Evolutionary conservation across 2,329 filamentous ascomycete genomes (phyloP).

Genomic region (Atkinsonella hypoxylon): DNA sequence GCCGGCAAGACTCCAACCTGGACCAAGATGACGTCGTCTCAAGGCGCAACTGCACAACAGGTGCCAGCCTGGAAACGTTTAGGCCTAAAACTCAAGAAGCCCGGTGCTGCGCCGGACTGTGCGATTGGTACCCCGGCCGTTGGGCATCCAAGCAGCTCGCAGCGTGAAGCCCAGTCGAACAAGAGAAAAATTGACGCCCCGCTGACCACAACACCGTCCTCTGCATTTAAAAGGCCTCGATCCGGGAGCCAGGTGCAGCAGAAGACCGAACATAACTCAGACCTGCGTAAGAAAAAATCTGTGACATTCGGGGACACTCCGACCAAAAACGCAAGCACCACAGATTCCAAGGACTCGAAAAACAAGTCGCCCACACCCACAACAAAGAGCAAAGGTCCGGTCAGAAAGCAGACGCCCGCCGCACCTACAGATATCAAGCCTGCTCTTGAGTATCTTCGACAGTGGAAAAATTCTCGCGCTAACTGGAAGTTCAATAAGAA

Average conservation of each 20-base stretch:
- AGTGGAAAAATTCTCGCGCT: slow-evolving; percentile 58
- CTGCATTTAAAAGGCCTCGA: slow-evolving; percentile 23
- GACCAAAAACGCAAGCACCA: slow-evolving; percentile 20
- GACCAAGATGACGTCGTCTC: slow-evolving; percentile 30
- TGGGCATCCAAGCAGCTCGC: slow-evolving; percentile 26
- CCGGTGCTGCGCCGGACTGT: slow-evolving; percentile 20
- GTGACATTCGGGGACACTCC: slow-evolving; percentile 36
- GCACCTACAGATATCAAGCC: slow-evolving; percentile 38
- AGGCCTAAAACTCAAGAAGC: slow-evolving; percentile 48
- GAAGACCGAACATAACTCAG: slow-evolving; percentile 14
- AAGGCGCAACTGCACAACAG: slow-evolving; percentile 31
- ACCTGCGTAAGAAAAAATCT: slow-evolving; percentile 31
- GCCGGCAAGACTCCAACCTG: neutral
- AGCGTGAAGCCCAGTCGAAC: slow-evolving; percentile 18
- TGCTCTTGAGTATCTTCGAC: slow-evolving; percentile 63
- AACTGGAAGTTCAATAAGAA: slow-evolving; percentile 97
- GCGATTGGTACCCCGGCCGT: slow-evolving; percentile 19
- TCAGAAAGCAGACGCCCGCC: slow-evolving; percentile 27
- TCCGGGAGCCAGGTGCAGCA: slow-evolving; percentile 14
- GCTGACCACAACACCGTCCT: slow-evolving; percentile 17
- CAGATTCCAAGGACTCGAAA: slow-evolving; percentile 10
- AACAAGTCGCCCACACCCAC: slow-evolving; percentile 22
- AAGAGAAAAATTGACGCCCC: slow-evolving; percentile 29
- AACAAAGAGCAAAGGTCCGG: slow-evolving; percentile 24
- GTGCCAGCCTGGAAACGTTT: slow-evolving; percentile 50